Conservation (phyloP, 495 filamentous ascomycete species). For the Trichoderma virens region DNA sequence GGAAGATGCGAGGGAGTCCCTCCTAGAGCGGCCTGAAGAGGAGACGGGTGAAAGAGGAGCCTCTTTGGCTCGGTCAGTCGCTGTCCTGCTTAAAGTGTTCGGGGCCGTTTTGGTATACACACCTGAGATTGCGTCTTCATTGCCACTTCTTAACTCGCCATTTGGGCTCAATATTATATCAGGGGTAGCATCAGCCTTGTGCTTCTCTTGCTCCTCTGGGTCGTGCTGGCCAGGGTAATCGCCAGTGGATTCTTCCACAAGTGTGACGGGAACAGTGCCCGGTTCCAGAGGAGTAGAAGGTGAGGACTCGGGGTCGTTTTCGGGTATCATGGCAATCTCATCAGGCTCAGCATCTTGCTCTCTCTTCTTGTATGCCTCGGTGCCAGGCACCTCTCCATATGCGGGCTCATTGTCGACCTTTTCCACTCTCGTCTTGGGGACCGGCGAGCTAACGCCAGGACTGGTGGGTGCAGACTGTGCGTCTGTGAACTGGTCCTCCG, state of each 20-base stretch:
- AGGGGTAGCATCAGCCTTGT: conserved; percentile 36
- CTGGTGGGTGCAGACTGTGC: conserved; percentile 62
- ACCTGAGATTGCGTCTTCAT: conserved; percentile 8
- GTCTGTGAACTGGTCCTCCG: conserved; percentile 88
- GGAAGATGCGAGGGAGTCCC: conserved; percentile 11
- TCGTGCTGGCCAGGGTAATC: not conserved
- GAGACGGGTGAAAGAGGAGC: conserved; percentile 1
- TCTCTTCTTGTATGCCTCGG: conserved; percentile 63
- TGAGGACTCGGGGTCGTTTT: conserved; percentile 26
- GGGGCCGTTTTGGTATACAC: not conserved
- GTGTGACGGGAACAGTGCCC: conserved; percentile 35
- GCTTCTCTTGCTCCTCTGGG: conserved; percentile 17
- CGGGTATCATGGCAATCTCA: conserved; percentile 46
- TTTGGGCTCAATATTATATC: conserved; percentile 41
- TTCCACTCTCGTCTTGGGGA: conserved; percentile 79
- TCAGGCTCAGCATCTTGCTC: conserved; percentile 82
- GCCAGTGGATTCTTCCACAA: conserved; percentile 32
- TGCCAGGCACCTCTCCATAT: conserved; percentile 84
- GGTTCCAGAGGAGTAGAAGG: conserved; percentile 13
- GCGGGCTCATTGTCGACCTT: conserved; percentile 59
- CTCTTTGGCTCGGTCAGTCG: not conserved
- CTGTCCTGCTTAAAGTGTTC: not conserved
- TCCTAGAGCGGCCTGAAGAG: not conserved
- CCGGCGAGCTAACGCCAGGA: conserved; percentile 47
- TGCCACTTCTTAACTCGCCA: conserved; percentile 17